Conservation (phyloP, 2,329 filamentous ascomycete genomes). For the Aureobasidium musti region DNA sequence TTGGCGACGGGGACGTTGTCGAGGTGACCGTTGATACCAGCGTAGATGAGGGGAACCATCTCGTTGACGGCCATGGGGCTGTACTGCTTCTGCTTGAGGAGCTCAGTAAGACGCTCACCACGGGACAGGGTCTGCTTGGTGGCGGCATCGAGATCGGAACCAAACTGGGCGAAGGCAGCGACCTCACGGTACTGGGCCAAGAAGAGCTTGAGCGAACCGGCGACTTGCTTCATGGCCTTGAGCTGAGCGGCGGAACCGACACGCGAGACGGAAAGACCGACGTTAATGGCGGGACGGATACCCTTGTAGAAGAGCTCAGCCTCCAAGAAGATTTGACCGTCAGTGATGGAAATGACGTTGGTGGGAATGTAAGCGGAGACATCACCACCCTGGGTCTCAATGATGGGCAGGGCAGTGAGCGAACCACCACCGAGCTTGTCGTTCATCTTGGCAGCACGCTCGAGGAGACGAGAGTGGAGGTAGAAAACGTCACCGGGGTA, state of each 20-base stretch:
- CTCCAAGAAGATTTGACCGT: slow-evolving; percentile 99
- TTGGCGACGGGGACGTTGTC: slow-evolving; percentile 86
- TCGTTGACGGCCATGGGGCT: slow-evolving; percentile 97
- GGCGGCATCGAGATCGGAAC: slow-evolving; percentile 97
- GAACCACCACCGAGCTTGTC: slow-evolving; percentile 92
- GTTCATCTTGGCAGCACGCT: slow-evolving; percentile 99
- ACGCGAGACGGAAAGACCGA: slow-evolving; percentile 99
- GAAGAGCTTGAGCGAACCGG: slow-evolving; percentile 99
- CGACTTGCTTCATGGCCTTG: slow-evolving; percentile 99
- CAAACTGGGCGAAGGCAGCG: slow-evolving; percentile 98
- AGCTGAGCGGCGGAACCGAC: slow-evolving; percentile 99
- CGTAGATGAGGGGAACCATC: slow-evolving; percentile 99
- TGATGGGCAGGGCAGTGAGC: slow-evolving; percentile 93
- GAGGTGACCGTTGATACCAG: slow-evolving; percentile 96
- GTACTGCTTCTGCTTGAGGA: slow-evolving; percentile 99
- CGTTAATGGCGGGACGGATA: slow-evolving; percentile 99
- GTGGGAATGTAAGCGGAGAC: slow-evolving; percentile 99
- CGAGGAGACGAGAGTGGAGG: slow-evolving; percentile 97
- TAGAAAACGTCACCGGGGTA: slow-evolving; percentile 99
- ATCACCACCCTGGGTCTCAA: slow-evolving; percentile 99
- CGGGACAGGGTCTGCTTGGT: slow-evolving; percentile 98
- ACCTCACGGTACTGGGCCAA: slow-evolving; percentile 99
- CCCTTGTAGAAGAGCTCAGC: slow-evolving; percentile 99
- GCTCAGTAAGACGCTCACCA: slow-evolving; percentile 98
- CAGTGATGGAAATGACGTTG: slow-evolving; percentile 99